Conservation (phyloP, 495 filamentous ascomycete species). For the Hypoxylon fuscum region DNA sequence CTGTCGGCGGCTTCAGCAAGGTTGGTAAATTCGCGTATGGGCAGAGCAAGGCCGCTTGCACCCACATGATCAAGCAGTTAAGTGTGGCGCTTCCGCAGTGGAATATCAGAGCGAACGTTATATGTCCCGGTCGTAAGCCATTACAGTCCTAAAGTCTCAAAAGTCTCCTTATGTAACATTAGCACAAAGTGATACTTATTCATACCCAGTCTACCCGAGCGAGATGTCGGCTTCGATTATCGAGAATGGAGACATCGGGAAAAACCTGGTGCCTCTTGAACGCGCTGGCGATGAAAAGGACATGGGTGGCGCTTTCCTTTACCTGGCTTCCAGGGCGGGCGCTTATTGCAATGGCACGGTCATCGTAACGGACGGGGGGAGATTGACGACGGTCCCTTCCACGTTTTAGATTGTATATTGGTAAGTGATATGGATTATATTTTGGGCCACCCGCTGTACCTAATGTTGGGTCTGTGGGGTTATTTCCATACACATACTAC, state of each 20-base stretch:
- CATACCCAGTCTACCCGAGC: constrained; percentile 64
- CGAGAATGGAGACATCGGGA: constrained; percentile 42
- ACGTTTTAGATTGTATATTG: constrained; percentile 55
- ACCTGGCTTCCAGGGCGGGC: constrained; percentile 68
- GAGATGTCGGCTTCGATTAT: constrained; percentile 67
- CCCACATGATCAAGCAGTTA: constrained; percentile 71
- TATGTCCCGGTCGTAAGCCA: constrained; percentile 71
- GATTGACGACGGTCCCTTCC: constrained; percentile 62
- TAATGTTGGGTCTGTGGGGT: too few relatives aligned
- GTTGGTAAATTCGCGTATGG: constrained; percentile 67
- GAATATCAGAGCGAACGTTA: constrained; percentile 70
- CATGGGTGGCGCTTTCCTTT: constrained; percentile 69
- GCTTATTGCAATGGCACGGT: constrained; percentile 70
- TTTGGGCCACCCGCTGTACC: neutral
- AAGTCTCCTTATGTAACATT: neutral
- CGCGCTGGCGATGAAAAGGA: constrained; percentile 63
- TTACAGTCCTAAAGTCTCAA: neutral
- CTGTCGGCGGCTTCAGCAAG: constrained; percentile 69
- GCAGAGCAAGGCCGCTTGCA: constrained; percentile 69
- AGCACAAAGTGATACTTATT: neutral
- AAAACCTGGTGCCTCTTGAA: constrained; percentile 58
- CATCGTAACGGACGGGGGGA: constrained; percentile 68
- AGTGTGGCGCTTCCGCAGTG: constrained; percentile 62
- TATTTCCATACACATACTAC: too few relatives aligned
- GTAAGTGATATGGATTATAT: neutral